phyloP scores from a whole-genome alignment of 2,329 filamentous ascomycete species.

The Monosporascus sp. region DNA sequence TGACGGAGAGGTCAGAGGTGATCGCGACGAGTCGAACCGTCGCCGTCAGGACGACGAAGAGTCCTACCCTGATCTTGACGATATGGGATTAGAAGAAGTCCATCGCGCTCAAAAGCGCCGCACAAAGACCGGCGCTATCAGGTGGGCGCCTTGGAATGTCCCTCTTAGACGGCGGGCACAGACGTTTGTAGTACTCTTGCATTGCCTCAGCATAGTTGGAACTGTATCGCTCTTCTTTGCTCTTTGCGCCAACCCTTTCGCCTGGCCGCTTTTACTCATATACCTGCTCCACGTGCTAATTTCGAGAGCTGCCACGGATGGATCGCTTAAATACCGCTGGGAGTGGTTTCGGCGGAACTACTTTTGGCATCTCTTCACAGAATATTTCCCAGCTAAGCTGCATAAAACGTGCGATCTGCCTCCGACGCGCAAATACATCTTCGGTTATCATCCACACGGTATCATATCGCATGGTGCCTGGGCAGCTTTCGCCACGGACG shows the following conservation, averaged over 20 bases:
- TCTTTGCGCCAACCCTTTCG: slow-evolving; percentile 83
- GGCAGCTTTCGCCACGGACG: slow-evolving; percentile 85
- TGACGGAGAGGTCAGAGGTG: too few species aligned
- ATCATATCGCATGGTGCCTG: slow-evolving; percentile 98
- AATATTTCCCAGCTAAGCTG: slow-evolving; percentile 84
- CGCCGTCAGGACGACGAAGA: slow-evolving; percentile 21
- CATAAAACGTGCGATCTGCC: slow-evolving; percentile 79
- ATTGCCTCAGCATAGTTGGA: slow-evolving; percentile 66
- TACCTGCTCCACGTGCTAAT: slow-evolving; percentile 83
- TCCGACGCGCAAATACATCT: slow-evolving; percentile 85
- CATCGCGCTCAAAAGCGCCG: slow-evolving; percentile 17
- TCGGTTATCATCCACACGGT: slow-evolving; percentile 95
- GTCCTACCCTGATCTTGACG: slow-evolving; percentile 29
- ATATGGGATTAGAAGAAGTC: slow-evolving; percentile 24
- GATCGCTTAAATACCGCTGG: slow-evolving; percentile 68
- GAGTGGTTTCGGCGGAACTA: slow-evolving; percentile 67
- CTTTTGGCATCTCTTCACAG: slow-evolving; percentile 85
- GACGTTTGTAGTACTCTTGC: slow-evolving; percentile 71
- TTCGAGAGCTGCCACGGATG: slow-evolving; percentile 72
- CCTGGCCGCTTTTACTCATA: slow-evolving; percentile 72
- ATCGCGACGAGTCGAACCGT: not conserved
- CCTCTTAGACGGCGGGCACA: slow-evolving; percentile 68
- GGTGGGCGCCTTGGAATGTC: slow-evolving; percentile 77
- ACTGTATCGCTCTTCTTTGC: slow-evolving; percentile 82
- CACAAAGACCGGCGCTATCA: slow-evolving; percentile 49